Evolutionary conservation across 352 stramenopile species (phyloP).

Genomic region (Phytophthora meadii): DNA sequence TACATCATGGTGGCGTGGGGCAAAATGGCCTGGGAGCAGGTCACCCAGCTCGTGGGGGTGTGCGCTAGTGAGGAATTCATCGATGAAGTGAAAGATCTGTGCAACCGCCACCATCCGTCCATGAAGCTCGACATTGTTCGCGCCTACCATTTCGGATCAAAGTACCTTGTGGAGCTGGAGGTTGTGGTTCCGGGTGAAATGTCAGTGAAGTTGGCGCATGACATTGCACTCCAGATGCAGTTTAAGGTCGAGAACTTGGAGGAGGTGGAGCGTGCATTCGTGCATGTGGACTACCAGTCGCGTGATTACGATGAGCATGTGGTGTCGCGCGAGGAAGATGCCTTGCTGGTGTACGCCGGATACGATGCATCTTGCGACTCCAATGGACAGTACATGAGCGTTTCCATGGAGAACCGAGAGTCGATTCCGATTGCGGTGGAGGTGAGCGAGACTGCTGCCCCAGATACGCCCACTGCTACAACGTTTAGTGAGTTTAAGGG

Average conservation of each 20-base stretch:
- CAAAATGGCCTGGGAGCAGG: slow-evolving; percentile 92
- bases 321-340: slow-evolving; percentile 59
- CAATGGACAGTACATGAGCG: slow-evolving; percentile 26
- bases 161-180: slow-evolving; percentile 95
- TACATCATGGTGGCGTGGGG: slow-evolving; percentile 95
- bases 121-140: slow-evolving; percentile 91
- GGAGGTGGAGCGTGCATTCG: slow-evolving; percentile 94
- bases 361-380: slow-evolving; percentile 22
- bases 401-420: slow-evolving; percentile 30
- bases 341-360: slow-evolving; percentile 55
- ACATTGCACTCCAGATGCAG: slow-evolving; percentile 95
- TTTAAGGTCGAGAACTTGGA: slow-evolving; percentile 93
- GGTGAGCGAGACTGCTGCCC: slow-evolving; percentile 31
- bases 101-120: slow-evolving; percentile 64
- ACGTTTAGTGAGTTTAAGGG: slow-evolving; percentile 31
- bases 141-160: slow-evolving; percentile 94
- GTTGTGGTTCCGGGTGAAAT: slow-evolving; percentile 92
- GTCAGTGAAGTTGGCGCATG: slow-evolving; percentile 91
- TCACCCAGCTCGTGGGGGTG: slow-evolving; percentile 81
- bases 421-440: slow-evolving; percentile 32
- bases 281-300: slow-evolving; percentile 95
- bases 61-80: slow-evolving; percentile 89
- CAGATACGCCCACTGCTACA: slow-evolving; percentile 32
- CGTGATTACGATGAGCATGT: slow-evolving; percentile 81
- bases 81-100: slow-evolving; percentile 84